Evolutionary conservation across 2,329 filamentous ascomycete genomes (phyloP), one percentile per base, ranked within the genome.

Genomic region (Calonectria crousiana): DNA sequence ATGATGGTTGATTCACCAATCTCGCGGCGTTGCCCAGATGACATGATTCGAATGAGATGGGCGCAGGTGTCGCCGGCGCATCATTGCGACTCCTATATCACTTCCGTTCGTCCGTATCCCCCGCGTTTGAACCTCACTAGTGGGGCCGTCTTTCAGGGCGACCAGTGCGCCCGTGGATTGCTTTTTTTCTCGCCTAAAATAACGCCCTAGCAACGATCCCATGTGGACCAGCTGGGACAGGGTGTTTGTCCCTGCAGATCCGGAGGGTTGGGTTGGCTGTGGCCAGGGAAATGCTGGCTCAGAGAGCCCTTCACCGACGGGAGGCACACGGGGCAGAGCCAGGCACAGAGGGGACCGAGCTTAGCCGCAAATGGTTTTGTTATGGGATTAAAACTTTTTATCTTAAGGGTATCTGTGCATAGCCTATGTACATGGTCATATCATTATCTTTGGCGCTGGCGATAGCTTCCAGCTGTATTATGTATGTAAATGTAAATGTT

Each of bases 371-470:
- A n/a, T 2, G 6, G n/a, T 14, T 65, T 44, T n/a, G n/a, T 47
- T 41, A 32, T 23, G 51, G 23, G 41, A 18, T 28, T 52, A 52
- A 16, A n/a, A 49, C 36, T 26, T 23, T 58, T 69, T 51, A 34
- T 53, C 26, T 38, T 65, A 30, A 58, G 49, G 60, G 72, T 72
- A 65, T 72, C 67, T 66, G 56, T 60, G 41, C 56, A 60, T 58
- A 23, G 18, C 51, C 38, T 64, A 49, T 49, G 56, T 71, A 62
- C 62, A 44, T 75, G 62, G 69, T 77, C 75, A 76, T 76, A 73
- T 74, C 71, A 75, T 76, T 76, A 75, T 70, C 65, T 67, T 60
- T 71, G 41, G 72, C 44, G 68, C 73, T 65, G 68, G 73, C 60
- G 38, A 74, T 70, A 60, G 72, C 56, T 69, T 65, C 74, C 69